Percentiles rank a stretch among this genome's conserved stretches.
Conservation (phyloP, 2,329 filamentous ascomycete species). For the Monilinia fructicola region DNA sequence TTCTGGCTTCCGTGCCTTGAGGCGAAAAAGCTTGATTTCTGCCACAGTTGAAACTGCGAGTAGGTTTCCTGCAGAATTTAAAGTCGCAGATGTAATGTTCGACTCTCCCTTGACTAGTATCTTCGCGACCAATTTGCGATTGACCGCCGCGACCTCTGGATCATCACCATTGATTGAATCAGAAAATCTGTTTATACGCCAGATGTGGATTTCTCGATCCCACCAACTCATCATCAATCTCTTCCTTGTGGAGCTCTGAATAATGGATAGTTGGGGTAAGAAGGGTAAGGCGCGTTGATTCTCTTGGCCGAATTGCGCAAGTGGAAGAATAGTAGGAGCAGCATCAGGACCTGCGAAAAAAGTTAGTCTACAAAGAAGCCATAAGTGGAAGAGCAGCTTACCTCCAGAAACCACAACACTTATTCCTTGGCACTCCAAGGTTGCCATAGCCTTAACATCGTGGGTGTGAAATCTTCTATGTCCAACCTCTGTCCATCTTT, state of each 20-base stretch:
- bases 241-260: conserved; percentile 70
- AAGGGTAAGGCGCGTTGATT: conserved; percentile 79
- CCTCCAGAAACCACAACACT: conserved; percentile 92
- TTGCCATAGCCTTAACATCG: conserved; percentile 91
- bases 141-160: conserved; percentile 47
- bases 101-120: conserved; percentile 73
- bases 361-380: conserved; percentile 32
- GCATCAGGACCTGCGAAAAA: conserved; percentile 71
- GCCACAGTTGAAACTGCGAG: conserved; percentile 74
- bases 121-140: conserved; percentile 66
- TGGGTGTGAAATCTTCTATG: conserved; percentile 87
- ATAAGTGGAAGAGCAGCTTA: conserved; percentile 44
- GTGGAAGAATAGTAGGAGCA: conserved; percentile 75
- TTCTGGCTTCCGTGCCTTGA: conserved; percentile 54
- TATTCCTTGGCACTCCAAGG: conserved; percentile 79
- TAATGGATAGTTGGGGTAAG: conserved; percentile 73
- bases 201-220: conserved; percentile 83
- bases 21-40: conserved; percentile 74
- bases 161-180: conserved; percentile 37
- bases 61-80: conserved; percentile 70
- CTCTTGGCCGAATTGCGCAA: conserved; percentile 75
- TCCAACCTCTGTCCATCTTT: conserved; percentile 81
- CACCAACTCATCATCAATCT: conserved; percentile 88
- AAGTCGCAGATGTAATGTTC: conserved; percentile 73
- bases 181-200: conserved; percentile 53